Conservation (phyloP, 768 basidiomycete species). For the Psilocybe cyanescens region DNA sequence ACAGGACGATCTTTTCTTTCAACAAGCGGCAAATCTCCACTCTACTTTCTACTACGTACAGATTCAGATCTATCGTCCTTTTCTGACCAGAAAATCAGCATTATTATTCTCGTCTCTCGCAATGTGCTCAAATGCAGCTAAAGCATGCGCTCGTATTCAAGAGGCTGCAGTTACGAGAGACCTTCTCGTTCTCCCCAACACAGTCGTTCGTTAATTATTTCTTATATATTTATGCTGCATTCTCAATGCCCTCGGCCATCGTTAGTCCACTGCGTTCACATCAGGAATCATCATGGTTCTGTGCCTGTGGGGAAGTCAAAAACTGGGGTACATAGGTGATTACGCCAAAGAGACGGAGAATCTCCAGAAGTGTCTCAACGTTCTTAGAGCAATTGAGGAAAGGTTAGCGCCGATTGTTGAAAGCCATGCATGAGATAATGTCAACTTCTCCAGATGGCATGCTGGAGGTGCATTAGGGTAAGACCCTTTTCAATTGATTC, state of each 20-base stretch:
- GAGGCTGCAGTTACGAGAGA: constrained; percentile 37
- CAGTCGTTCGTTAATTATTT: not conserved
- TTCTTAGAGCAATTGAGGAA: not conserved
- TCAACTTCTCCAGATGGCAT: not conserved
- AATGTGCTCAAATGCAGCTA: constrained; percentile 79
- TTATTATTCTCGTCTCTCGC: constrained; percentile 68
- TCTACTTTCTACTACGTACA: constrained; percentile 57
- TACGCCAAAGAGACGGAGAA: not conserved
- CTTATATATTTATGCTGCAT: not conserved
- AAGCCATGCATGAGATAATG: not conserved
- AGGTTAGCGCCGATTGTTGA: not conserved
- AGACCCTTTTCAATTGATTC: not conserved
- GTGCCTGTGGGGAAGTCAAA: not conserved
- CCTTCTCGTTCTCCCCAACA: not conserved
- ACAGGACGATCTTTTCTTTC: constrained; percentile 47
- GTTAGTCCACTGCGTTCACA: not conserved
- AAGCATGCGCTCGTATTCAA: constrained; percentile 78
- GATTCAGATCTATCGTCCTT: constrained; percentile 79
- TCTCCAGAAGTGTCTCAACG: not conserved
- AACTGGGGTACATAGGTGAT: not conserved
- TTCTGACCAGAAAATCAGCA: constrained; percentile 61
- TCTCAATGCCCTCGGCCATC: not conserved
- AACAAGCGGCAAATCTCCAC: constrained; percentile 64
- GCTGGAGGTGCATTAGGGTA: not conserved
- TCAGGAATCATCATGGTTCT: not conserved